Percentiles rank a stretch among this genome's conserved stretches.
Conservation (phyloP, 495 filamentous ascomycete genomes). For the Penicillium chermesinum region DNA sequence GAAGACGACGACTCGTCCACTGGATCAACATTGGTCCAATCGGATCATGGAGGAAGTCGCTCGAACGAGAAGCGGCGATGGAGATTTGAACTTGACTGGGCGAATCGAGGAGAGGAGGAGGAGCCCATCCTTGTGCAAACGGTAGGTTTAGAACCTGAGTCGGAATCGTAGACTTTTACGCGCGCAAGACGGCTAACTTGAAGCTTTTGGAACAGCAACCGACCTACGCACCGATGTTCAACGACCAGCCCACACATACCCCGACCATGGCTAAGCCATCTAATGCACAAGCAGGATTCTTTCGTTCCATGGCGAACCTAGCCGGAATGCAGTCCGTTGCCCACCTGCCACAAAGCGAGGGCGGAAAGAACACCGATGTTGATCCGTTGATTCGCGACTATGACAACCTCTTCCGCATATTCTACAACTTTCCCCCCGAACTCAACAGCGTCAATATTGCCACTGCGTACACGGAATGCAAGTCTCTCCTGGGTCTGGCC, state of each 20-base stretch:
- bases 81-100: slow-evolving; percentile 83
- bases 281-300: slow-evolving; percentile 59
- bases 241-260: slow-evolving; percentile 41
- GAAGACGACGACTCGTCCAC: slow-evolving; percentile 48
- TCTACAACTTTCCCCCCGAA: slow-evolving; percentile 82
- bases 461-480: slow-evolving; percentile 86
- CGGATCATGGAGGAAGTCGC: slow-evolving; percentile 29
- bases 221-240: slow-evolving; percentile 46
- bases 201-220: slow-evolving; percentile 28
- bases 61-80: slow-evolving; percentile 57
- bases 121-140: slow-evolving; percentile 86
- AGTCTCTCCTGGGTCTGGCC: slow-evolving; percentile 73
- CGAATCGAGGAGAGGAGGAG: slow-evolving; percentile 64
- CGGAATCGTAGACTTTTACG: no score
- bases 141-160: no score
- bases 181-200: slow-evolving; percentile 5
- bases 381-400: slow-evolving; percentile 77
- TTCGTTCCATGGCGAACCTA: slow-evolving; percentile 79
- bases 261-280: slow-evolving; percentile 50
- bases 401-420: slow-evolving; percentile 86
- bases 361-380: slow-evolving; percentile 44
- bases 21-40: slow-evolving; percentile 38
- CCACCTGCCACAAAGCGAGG: slow-evolving; percentile 33
- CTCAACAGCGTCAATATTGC: slow-evolving; percentile 83
- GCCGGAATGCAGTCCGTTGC: slow-evolving; percentile 52